Conservation (phyloP, 2,329 filamentous ascomycete genomes). For the Pseudofabraea citricarpa region DNA sequence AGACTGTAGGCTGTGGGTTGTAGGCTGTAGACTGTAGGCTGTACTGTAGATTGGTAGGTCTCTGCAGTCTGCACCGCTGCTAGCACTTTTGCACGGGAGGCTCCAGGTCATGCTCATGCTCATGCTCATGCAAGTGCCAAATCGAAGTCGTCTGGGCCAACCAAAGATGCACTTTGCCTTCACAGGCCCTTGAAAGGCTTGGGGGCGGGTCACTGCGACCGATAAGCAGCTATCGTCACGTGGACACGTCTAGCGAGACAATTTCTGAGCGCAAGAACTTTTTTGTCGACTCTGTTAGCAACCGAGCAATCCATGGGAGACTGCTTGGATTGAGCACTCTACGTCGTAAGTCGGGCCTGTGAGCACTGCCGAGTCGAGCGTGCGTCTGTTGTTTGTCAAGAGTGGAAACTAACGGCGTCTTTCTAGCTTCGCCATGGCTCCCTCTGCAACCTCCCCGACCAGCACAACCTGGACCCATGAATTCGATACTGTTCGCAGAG, state of each 20-base stretch:
- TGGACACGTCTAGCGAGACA: neutral
- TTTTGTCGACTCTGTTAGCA: neutral
- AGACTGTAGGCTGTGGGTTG: no score
- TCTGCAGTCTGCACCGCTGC: no score
- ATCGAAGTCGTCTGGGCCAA: no score
- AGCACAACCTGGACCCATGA: conserved; percentile 75
- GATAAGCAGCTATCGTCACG: neutral
- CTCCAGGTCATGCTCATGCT: no score
- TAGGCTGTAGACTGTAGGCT: no score
- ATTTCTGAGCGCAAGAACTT: neutral
- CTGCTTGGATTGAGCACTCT: neutral
- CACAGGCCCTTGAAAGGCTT: neutral
- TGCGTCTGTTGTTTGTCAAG: neutral
- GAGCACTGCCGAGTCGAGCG: no score
- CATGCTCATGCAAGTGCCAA: no score
- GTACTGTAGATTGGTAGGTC: no score
- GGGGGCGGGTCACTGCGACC: neutral
- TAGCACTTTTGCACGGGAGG: no score
- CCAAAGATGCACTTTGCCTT: no score
- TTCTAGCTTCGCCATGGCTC: conserved; percentile 9
- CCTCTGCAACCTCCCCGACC: conserved; percentile 33
- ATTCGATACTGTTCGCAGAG: conserved; percentile 80
- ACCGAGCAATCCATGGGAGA: neutral
- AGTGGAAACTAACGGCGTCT: neutral
- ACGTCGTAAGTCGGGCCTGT: neutral